These are phyloP conservation scores for Periglandula ipomoeae DNA, from an alignment of 2,329 filamentous ascomycete species.

Conservation along the genomic window DNA sequence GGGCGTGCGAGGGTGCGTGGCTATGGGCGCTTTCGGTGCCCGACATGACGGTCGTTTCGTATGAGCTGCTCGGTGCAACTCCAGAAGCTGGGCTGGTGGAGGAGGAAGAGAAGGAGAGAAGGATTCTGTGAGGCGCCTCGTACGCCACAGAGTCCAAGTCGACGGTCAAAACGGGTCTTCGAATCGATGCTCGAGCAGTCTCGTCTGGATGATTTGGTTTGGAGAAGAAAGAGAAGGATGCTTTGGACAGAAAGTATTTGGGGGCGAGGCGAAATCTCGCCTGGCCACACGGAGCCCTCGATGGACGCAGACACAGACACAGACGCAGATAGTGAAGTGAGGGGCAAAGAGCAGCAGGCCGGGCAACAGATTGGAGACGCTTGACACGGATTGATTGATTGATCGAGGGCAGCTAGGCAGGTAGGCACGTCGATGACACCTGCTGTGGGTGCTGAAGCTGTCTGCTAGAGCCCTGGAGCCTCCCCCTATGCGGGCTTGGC, in stretches of 20 bases:
- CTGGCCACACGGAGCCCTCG: not conserved
- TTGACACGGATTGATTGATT: not conserved
- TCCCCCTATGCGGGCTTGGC: no score
- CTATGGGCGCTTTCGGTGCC: constrained; percentile 32
- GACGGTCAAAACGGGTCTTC: not conserved
- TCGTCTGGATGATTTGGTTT: not conserved
- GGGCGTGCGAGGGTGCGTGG: constrained; percentile 4
- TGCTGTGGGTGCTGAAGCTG: not conserved
- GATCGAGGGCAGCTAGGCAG: no score
- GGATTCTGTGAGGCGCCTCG: not conserved
- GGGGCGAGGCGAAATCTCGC: not conserved
- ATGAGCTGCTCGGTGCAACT: not conserved
- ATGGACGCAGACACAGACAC: not conserved
- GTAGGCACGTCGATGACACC: no score
- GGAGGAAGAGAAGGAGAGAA: not conserved
- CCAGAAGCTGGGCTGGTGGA: not conserved
- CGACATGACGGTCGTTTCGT: constrained; percentile 31
- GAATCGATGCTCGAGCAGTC: not conserved
- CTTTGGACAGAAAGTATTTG: constrained; percentile 1
- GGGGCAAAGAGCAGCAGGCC: not conserved
- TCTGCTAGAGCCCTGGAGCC: no score
- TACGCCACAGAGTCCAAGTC: constrained; percentile 1
- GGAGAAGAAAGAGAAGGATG: not conserved
- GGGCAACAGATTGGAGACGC: not conserved
- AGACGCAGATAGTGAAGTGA: not conserved